Base-by-base conservation (phyloP, 495 filamentous ascomycete species). In the Halenospora varia region DNA sequence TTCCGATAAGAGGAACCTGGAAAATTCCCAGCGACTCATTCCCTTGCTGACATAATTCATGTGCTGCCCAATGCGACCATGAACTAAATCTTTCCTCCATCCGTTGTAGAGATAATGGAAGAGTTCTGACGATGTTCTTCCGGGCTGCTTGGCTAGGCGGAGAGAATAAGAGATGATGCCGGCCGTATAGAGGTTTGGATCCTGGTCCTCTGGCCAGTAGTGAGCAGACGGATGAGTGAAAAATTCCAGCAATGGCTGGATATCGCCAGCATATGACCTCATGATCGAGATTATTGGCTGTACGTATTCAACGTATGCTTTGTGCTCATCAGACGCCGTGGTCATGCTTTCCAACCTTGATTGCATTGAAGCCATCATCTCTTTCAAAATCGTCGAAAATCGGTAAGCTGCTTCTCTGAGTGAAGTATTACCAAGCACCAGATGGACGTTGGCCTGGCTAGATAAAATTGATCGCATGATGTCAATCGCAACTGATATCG, bases 81-180 rank as follows among this genome's bases (percentile, higher is more conserved):
- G 73, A 25, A 69, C 70, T 3, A 79, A 62, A 20, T 75, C 75
- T 46, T 75, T 68, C 63, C 75, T 77, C 61, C 79, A 80, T 61
- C 72, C 78, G n/a, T 69, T 74, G 57, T 69, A 72, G 1, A 82
- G 68, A 29, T 77, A 75, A 53, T 75, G 72, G 52, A 82, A 82
- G 9, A 82, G 70, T 59, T 74, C 71, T 23, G 71, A 68, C 2
- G 66, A 66, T 2, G 75, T 74, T 13, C 68, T 72, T 17, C 48
- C 59, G 13, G 76, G 76, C 0, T 68, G 70, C 48, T 77, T 72
- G 29, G 63, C 65, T 20, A 80, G 64, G 13, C 73, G 70, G 40
- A 79, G 67, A 17, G 72, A 76, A 65, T 77, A 82, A 17, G 76
- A 72, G 1, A 78, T 49, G 25, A 82, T 77, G 4, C 73, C 70